These are phyloP conservation scores for Buxus sempervirens DNA, from an alignment of 164 flowering plant species.

Conservation along the genomic window DNA sequence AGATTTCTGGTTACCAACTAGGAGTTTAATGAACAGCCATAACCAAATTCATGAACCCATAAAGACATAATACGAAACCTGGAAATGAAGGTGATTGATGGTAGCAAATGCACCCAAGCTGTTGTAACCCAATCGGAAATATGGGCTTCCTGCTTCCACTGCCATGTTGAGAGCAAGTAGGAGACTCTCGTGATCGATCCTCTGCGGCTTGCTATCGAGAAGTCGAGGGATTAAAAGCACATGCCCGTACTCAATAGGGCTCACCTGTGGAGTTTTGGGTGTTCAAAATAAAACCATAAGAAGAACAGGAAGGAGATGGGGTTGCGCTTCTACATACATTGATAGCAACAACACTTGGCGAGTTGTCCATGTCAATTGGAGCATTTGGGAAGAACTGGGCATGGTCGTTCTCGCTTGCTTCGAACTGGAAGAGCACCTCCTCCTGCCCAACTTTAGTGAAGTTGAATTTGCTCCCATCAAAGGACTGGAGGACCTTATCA, in stretches of 20 bases:
- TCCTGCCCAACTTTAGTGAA: constrained; percentile 78
- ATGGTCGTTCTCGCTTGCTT: constrained; percentile 40
- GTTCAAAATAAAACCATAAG: too few species aligned
- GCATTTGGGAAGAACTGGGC: constrained; percentile 46
- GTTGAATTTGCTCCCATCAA: constrained; percentile 71
- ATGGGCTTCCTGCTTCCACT: constrained; percentile 52
- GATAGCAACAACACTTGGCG: constrained; percentile 65
- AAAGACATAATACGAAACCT: constrained; percentile 25
- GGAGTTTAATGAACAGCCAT: neutral
- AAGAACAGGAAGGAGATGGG: neutral
- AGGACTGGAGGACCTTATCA: constrained; percentile 69
- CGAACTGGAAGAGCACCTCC: constrained; percentile 69
- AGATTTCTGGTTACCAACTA: neutral
- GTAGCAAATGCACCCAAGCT: constrained; percentile 79
- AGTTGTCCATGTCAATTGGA: constrained; percentile 43
- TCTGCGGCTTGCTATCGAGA: constrained; percentile 59
- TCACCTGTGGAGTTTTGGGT: too few species aligned
- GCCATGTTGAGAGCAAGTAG: constrained; percentile 66
- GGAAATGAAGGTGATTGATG: constrained; percentile 69
- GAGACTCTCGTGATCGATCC: constrained; percentile 56
- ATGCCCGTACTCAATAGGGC: constrained; percentile 72
- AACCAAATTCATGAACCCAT: neutral
- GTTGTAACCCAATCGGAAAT: constrained; percentile 68
- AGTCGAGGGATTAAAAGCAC: constrained; percentile 58
- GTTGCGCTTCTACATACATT: constrained; percentile 32